phyloP scores from a whole-genome alignment of 2,329 filamentous ascomycete species.

The Penicillium sp. region DNA sequence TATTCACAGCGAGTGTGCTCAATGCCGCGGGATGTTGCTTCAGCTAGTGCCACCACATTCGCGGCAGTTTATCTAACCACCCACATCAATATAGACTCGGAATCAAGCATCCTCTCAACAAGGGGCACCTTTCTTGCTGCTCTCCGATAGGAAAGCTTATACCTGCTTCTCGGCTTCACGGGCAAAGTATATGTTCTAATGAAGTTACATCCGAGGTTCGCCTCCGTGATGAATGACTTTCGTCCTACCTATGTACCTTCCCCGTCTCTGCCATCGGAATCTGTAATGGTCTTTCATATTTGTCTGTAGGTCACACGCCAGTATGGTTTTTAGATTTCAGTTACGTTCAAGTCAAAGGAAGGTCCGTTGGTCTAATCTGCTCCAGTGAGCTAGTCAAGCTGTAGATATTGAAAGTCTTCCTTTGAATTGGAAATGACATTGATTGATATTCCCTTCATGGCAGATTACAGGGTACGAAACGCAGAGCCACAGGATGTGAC shows the following conservation, averaged over 20 bases:
- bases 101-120: slow-evolving; percentile 1
- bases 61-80: slow-evolving; percentile 18
- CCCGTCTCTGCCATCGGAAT: background rate
- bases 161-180: slow-evolving; percentile 8
- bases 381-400: background rate
- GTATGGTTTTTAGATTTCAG: slow-evolving; percentile 21
- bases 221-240: slow-evolving; percentile 21
- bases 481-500: background rate
- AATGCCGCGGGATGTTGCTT: background rate
- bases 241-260: slow-evolving; percentile 18
- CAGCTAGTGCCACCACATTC: background rate
- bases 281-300: background rate
- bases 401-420: too few species aligned
- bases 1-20: background rate
- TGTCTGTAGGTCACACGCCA: background rate
- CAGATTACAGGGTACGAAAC: background rate
- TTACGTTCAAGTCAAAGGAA: background rate
- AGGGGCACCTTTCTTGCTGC: background rate
- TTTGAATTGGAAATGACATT: too few species aligned
- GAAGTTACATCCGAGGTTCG: slow-evolving; percentile 27
- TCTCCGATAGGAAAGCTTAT: background rate
- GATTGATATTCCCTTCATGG: background rate
- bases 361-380: accelerated
- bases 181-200: slow-evolving; percentile 6
- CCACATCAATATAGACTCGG: background rate